Conservation (phyloP, 2,329 filamentous ascomycete species). For the Neonectria faginata region DNA sequence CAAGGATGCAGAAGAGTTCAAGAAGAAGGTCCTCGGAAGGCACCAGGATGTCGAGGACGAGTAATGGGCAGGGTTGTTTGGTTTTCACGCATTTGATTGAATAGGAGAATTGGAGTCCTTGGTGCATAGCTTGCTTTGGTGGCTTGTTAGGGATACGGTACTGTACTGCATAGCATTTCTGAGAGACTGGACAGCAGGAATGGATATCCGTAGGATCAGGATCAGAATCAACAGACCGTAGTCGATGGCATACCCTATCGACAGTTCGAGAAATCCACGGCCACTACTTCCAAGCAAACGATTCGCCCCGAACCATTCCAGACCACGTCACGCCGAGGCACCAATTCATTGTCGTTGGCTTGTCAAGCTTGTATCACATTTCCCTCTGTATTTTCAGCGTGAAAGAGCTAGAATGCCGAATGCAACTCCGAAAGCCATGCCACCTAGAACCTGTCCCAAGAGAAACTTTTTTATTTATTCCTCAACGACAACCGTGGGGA, state of each 20-base stretch:
- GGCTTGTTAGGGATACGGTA: conserved; percentile 49
- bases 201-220: conserved; percentile 38
- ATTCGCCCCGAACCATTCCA: conserved; percentile 38
- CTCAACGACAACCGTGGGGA: conserved; percentile 90
- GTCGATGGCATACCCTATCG: conserved; percentile 45
- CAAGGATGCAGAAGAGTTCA: conserved; percentile 86
- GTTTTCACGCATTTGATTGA: conserved; percentile 40
- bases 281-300: conserved; percentile 39
- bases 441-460: conserved; percentile 57
- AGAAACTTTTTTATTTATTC: conserved; percentile 65
- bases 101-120: conserved; percentile 58
- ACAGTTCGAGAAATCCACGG: conserved; percentile 39
- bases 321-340: conserved; percentile 46
- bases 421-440: conserved; percentile 62
- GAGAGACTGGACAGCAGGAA: conserved; percentile 33
- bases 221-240: conserved; percentile 42
- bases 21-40: conserved; percentile 75
- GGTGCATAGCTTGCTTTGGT: conserved; percentile 48
- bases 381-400: conserved; percentile 54
- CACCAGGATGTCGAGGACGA: conserved; percentile 75
- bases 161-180: conserved; percentile 50
- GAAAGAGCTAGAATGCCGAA: conserved; percentile 59
- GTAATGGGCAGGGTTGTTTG: conserved; percentile 47
- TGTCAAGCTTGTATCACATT: conserved; percentile 51
- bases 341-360: conserved; percentile 42